Evolutionary conservation across 2,329 filamentous ascomycete genomes (phyloP).

Genomic region (Aureobasidium sp.): DNA sequence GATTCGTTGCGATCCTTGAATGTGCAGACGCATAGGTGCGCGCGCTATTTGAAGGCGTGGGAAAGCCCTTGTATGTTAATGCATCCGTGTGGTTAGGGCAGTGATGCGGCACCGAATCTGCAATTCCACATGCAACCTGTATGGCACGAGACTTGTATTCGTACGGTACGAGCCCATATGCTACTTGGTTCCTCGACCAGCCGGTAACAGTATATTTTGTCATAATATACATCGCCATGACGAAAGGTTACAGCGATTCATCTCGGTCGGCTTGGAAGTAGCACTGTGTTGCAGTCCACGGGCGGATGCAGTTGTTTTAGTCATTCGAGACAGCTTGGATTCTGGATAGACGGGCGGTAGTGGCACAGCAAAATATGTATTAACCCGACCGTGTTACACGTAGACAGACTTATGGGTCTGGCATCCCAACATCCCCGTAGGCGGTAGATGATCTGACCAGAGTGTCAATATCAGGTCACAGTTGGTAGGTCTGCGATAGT

Average conservation of each 20-base stretch:
- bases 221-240: not conserved
- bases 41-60: not conserved
- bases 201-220: not conserved
- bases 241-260: not conserved
- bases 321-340: not conserved
- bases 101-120: not conserved
- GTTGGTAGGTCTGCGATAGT: not conserved
- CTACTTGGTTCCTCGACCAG: not conserved
- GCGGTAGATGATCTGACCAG: not conserved
- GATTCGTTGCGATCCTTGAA: not conserved
- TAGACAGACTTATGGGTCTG: not conserved
- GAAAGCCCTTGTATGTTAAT: not conserved
- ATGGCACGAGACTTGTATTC: not conserved
- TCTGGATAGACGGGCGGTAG: not conserved
- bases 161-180: not conserved
- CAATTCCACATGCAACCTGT: not conserved
- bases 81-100: not conserved
- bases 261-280: not conserved
- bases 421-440: not conserved
- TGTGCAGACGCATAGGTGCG: not conserved
- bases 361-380: not conserved
- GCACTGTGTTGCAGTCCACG: not conserved
- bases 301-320: not conserved
- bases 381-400: not conserved
- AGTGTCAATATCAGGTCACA: not conserved